A percentile compares a stretch with the other conserved stretches of the same genome.
Conservation (phyloP, 805 yeast genomes). For the Ogataea corticis region DNA sequence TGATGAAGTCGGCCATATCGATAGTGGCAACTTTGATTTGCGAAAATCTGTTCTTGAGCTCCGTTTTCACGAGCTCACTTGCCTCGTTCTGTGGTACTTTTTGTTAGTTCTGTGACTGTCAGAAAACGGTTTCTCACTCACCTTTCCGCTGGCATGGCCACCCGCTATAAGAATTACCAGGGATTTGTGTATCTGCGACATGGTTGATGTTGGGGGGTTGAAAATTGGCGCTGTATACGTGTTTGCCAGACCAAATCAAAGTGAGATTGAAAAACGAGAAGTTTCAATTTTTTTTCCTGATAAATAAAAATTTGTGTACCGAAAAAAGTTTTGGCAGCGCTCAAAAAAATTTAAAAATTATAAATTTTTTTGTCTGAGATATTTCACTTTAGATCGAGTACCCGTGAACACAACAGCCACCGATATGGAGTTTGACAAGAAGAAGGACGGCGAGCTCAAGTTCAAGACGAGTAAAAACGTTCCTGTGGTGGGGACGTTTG, state of each 20-base stretch:
- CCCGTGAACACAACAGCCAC: slow-evolving; percentile 9
- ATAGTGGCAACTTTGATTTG: slow-evolving; percentile 21
- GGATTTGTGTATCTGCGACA: slow-evolving; percentile 1
- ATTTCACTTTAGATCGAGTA: background rate
- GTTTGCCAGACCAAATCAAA: no score
- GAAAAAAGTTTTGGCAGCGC: no score
- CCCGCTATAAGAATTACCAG: slow-evolving; percentile 35
- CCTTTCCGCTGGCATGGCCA: slow-evolving; percentile 39
- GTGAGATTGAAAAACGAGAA: no score
- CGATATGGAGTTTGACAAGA: slow-evolving; percentile 61
- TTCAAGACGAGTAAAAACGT: slow-evolving; percentile 64
- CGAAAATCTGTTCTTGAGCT: slow-evolving; percentile 23
- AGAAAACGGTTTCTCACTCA: slow-evolving; percentile 11
- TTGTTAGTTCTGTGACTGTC: background rate
- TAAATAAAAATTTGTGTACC: background rate
- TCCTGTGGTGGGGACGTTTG: slow-evolving; percentile 56
- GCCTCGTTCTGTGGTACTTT: slow-evolving; percentile 25
- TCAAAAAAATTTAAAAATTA: background rate
- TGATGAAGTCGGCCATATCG: slow-evolving; percentile 25
- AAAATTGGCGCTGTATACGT: background rate
- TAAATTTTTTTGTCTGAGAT: background rate
- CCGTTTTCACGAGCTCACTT: slow-evolving; percentile 20
- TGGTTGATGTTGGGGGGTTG: background rate
- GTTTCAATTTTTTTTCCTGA: slow-evolving; percentile 15
- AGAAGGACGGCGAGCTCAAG: slow-evolving; percentile 57